Percentiles rank a stretch among this genome's conserved stretches.
These are phyloP conservation scores for Coemansia sp. DNA, from an alignment of 192 early-diverging fungal species.

Conservation along the genomic window DNA sequence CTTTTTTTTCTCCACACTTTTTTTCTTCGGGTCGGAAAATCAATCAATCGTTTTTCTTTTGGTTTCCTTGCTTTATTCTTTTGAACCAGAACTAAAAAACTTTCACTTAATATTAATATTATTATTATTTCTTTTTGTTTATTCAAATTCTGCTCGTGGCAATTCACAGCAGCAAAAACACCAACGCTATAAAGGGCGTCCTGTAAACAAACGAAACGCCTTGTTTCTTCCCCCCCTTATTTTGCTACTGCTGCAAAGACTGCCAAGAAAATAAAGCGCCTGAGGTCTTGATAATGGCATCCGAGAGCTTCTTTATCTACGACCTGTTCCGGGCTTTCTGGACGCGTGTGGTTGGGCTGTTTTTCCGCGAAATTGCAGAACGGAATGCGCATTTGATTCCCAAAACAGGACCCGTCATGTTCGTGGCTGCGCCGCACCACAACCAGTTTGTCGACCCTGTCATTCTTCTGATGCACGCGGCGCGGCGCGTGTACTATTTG, in stretches of 20 bases:
- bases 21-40: constrained; percentile 4
- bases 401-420: constrained; percentile 85
- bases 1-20: neutral
- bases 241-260: neutral
- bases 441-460: constrained; percentile 95
- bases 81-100: too few relatives aligned
- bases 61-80: neutral
- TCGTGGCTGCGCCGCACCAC: constrained; percentile 81
- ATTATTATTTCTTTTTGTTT: too few relatives aligned
- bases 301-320: constrained; percentile 54
- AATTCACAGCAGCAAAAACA: too few relatives aligned
- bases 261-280: neutral
- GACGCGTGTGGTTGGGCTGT: constrained; percentile 68
- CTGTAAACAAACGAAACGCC: too few relatives aligned
- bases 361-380: constrained; percentile 87
- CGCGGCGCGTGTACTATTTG: constrained; percentile 75
- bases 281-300: neutral
- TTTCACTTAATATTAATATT: too few relatives aligned
- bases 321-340: constrained; percentile 70
- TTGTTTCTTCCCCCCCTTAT: neutral
- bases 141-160: too few relatives aligned
- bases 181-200: too few relatives aligned
- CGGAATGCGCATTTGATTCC: constrained; percentile 85
- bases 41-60: neutral
- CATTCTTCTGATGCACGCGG: constrained; percentile 80